These are phyloP conservation scores for Sporothrix luriei DNA, from an alignment of 2,329 filamentous ascomycete genomes.

Conservation along the genomic window DNA sequence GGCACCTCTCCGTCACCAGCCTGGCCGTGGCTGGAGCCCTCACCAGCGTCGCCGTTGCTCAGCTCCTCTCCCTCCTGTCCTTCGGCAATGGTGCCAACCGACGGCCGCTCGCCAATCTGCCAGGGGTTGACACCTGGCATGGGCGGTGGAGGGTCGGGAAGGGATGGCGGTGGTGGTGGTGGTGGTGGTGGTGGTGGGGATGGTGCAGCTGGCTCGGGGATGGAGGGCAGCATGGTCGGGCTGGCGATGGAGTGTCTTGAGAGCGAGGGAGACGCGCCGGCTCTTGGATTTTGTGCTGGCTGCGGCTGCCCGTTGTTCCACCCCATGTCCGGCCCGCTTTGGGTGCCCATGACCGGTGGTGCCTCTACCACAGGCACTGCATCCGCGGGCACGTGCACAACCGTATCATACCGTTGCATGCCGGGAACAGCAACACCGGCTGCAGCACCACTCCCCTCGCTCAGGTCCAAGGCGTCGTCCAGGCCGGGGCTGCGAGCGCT, in stretches of 20 bases:
- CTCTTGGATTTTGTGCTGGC: background rate
- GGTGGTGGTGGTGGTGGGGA: conserved; percentile 21
- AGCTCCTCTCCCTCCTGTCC: conserved; percentile 27
- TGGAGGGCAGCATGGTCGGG: conserved; percentile 19
- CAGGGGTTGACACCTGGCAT: conserved; percentile 36
- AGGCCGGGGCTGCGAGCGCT: conserved; percentile 4
- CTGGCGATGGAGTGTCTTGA: conserved; percentile 15
- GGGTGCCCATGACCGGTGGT: conserved; percentile 33
- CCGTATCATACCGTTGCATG: conserved; percentile 22
- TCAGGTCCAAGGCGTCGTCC: background rate
- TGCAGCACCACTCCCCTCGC: background rate
- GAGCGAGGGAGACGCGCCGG: background rate
- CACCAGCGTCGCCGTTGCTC: background rate
- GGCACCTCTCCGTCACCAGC: background rate
- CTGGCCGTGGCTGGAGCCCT: background rate
- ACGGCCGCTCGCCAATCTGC: conserved; percentile 34
- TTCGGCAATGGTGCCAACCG: conserved; percentile 34
- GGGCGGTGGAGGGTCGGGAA: conserved; percentile 29
- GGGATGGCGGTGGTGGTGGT: conserved; percentile 19
- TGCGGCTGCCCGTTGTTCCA: conserved; percentile 32
- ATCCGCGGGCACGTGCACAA: conserved; percentile 7
- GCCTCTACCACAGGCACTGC: background rate
- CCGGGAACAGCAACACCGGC: background rate
- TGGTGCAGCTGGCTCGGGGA: conserved; percentile 23
- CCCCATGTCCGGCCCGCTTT: conserved; percentile 35